A percentile compares a stretch with the other conserved stretches of the same genome.
Conservation (phyloP, 805 yeast species). For the Saccharomycopsis oosterbeekiorum region DNA sequence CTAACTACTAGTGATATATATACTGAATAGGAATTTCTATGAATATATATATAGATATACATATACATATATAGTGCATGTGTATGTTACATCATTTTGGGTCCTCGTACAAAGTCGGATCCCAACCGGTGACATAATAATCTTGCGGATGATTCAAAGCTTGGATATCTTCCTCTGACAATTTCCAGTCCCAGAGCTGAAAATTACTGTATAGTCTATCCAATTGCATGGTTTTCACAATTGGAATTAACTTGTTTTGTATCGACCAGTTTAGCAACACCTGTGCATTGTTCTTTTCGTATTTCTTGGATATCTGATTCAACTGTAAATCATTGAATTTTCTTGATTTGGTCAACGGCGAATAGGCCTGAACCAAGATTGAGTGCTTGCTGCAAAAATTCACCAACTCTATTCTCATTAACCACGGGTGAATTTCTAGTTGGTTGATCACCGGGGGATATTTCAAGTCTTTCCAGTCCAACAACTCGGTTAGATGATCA, state of each 20-base stretch:
- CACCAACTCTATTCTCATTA: conserved; percentile 31
- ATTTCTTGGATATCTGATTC: conserved; percentile 29
- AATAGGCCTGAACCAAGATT: conserved; percentile 30
- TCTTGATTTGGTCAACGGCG: conserved; percentile 32
- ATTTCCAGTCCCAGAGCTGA: conserved; percentile 29
- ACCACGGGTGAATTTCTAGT: conserved; percentile 43
- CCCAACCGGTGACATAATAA: conserved; percentile 19
- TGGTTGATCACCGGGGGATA: conserved; percentile 40
- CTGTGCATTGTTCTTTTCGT: conserved; percentile 35
- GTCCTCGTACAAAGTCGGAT: conserved; percentile 16
- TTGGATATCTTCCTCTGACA: conserved; percentile 27
- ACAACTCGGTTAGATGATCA: conserved; percentile 45
- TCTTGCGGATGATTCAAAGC: conserved; percentile 28
- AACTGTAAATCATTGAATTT: conserved; percentile 25
- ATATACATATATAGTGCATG: too few species aligned
- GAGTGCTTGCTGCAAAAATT: conserved; percentile 25
- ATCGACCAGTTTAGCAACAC: conserved; percentile 39
- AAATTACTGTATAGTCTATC: conserved; percentile 31
- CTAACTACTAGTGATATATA: too few species aligned
- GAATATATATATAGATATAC: too few species aligned
- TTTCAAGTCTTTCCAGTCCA: conserved; percentile 35
- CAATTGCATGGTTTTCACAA: conserved; percentile 21
- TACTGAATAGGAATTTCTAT: too few species aligned
- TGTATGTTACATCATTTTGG: not conserved
- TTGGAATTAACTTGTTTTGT: conserved; percentile 32